Conservation (phyloP, 768 basidiomycete species). For the Naematelia encephala region DNA sequence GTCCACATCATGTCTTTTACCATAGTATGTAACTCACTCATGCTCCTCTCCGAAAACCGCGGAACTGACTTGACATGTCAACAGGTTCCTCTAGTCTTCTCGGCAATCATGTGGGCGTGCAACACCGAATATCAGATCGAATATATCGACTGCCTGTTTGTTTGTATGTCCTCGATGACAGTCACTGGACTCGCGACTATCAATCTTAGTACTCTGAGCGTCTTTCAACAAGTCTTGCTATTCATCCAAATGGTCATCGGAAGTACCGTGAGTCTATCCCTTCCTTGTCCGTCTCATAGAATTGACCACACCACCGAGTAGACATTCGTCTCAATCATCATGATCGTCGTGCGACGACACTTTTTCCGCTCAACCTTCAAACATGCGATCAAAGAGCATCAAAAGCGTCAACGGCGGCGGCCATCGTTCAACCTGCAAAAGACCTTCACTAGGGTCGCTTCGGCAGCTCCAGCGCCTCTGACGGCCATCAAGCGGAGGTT, state of each 20-base stretch:
- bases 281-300: not conserved
- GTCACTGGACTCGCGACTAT: slow-evolving; percentile 51
- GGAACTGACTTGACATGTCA: not conserved
- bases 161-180: slow-evolving; percentile 49
- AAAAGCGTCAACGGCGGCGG: slow-evolving; percentile 13
- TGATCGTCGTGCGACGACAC: slow-evolving; percentile 48
- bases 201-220: slow-evolving; percentile 49
- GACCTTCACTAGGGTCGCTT: slow-evolving; percentile 30
- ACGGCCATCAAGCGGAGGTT: slow-evolving; percentile 27
- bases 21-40: slow-evolving; percentile 33
- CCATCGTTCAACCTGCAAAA: slow-evolving; percentile 25
- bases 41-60: not conserved
- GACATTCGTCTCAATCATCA: slow-evolving; percentile 47
- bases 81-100: slow-evolving; percentile 68
- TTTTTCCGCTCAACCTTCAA: slow-evolving; percentile 47
- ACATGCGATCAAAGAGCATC: slow-evolving; percentile 39
- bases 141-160: slow-evolving; percentile 52
- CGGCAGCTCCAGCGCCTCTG: slow-evolving; percentile 17
- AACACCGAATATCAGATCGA: slow-evolving; percentile 58
- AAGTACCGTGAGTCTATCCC: slow-evolving; percentile 29
- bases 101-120: slow-evolving; percentile 75
- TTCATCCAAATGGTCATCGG: slow-evolving; percentile 60
- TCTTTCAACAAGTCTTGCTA: slow-evolving; percentile 48
- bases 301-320: too few relatives aligned
- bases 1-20: slow-evolving; percentile 55